A percentile compares a stretch with the other conserved stretches of the same genome.
phyloP scores from a whole-genome alignment of 805 yeast genomes.

The Lachancea meyersii region DNA sequence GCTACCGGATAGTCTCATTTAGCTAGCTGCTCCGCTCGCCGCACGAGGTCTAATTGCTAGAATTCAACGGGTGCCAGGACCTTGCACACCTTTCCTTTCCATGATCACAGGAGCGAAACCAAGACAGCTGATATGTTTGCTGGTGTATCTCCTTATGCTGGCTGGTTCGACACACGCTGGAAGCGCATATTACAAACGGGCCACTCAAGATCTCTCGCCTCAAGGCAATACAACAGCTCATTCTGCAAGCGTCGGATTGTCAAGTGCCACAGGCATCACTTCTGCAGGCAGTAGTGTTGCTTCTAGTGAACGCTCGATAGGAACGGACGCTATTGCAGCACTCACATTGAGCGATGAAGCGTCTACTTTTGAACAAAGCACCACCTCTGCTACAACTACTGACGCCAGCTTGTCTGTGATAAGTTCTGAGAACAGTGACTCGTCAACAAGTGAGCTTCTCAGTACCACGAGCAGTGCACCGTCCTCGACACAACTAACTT shows the following conservation, averaged over 20 bases:
- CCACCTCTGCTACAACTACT: neutral
- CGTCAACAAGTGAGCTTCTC: no score
- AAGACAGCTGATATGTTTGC: neutral
- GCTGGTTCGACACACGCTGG: neutral
- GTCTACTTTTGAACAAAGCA: neutral
- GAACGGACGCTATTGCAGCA: neutral
- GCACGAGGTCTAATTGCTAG: neutral
- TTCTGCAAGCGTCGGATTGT: neutral
- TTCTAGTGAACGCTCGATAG: neutral
- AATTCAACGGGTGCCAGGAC: neutral
- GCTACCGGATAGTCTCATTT: neutral
- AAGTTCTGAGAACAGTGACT: no score
- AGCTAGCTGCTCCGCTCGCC: no score
- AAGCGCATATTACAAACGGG: neutral
- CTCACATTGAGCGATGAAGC: no score
- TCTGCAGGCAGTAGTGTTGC: neutral
- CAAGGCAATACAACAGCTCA: neutral
- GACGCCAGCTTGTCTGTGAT: neutral
- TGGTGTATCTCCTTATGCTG: neutral
- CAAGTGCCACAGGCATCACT: neutral
- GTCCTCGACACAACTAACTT: no score
- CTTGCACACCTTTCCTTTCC: neutral
- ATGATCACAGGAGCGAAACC: neutral
- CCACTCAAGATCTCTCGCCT: neutral
- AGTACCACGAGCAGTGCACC: no score